Percentiles rank a stretch among this genome's conserved stretches.
Conservation (phyloP, 2,329 filamentous ascomycete species). For the Diplodia corticola region DNA sequence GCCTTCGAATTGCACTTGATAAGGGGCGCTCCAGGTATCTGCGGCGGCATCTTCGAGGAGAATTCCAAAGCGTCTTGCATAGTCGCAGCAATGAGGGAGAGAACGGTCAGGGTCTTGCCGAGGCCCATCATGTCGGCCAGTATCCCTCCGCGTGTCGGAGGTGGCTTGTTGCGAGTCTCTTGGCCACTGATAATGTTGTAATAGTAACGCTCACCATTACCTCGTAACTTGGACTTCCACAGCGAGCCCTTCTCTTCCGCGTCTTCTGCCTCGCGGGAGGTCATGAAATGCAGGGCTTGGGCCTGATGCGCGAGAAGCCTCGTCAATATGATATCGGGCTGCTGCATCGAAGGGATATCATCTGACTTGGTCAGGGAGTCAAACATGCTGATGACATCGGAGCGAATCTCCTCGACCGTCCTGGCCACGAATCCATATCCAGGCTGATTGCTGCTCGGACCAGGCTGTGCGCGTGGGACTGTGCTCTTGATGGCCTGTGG, state of each 20-base stretch:
- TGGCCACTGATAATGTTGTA: constrained; percentile 81
- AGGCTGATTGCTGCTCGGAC: not conserved
- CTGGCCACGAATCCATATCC: constrained; percentile 48
- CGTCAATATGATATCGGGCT: constrained; percentile 63
- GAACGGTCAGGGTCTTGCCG: constrained; percentile 68
- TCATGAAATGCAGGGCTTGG: constrained; percentile 87
- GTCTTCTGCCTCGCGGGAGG: constrained; percentile 68
- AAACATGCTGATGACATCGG: constrained; percentile 83
- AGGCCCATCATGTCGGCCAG: constrained; percentile 55
- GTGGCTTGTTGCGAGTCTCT: constrained; percentile 36
- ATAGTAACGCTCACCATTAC: constrained; percentile 63
- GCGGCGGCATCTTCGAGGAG: constrained; percentile 51
- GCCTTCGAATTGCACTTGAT: constrained; percentile 65
- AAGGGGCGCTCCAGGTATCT: constrained; percentile 36
- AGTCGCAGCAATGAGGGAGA: constrained; percentile 71
- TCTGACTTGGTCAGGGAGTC: constrained; percentile 77
- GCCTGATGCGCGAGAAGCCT: constrained; percentile 81
- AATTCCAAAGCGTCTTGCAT: constrained; percentile 64
- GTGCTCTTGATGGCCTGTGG: constrained; percentile 25
- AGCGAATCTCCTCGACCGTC: constrained; percentile 82
- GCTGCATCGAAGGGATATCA: constrained; percentile 71
- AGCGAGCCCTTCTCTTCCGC: constrained; percentile 67
- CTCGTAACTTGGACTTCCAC: constrained; percentile 66
- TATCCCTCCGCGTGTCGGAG: constrained; percentile 46
- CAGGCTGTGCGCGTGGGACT: not conserved